These are phyloP conservation scores for Dendrobium catenatum DNA, from an alignment of 106 monocot genomes.

Conservation along the genomic window DNA sequence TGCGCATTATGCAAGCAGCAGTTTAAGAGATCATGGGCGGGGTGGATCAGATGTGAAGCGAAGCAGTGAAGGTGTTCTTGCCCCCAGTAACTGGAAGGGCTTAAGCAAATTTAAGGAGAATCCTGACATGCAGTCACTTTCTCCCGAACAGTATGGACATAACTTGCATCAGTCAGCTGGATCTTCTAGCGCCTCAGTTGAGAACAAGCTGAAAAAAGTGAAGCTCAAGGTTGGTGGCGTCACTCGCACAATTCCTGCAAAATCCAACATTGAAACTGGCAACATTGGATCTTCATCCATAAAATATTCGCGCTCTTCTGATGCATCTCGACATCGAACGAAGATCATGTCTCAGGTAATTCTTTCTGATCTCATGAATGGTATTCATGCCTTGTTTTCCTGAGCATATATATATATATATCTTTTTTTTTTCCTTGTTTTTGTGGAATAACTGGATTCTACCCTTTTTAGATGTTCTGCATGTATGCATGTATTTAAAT, in stretches of 20 bases:
- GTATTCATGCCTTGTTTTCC: neutral
- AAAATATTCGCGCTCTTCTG: constrained; percentile 30
- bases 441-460: neutral
- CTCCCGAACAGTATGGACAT: neutral
- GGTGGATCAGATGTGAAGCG: constrained; percentile 20
- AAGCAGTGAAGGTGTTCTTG: constrained; percentile 37
- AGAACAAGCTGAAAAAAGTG: constrained; percentile 56
- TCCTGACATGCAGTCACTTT: constrained; percentile 18
- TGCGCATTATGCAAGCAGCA: constrained; percentile 19
- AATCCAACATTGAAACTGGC: constrained; percentile 27
- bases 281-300: constrained; percentile 11
- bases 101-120: constrained; percentile 17
- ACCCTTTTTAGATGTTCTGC: neutral
- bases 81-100: constrained; percentile 34
- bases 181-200: constrained; percentile 16
- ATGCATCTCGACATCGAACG: constrained; percentile 30
- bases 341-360: constrained; percentile 43
- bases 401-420: neutral
- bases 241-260: constrained; percentile 53
- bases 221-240: constrained; percentile 77
- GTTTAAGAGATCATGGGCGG: constrained; percentile 13
- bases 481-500: neutral
- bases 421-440: neutral
- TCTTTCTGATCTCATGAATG: neutral
- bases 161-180: constrained; percentile 9